Evolutionary conservation across 176 grass and related monocot genomes (phyloP).

Genomic region (Carex kokanica): DNA sequence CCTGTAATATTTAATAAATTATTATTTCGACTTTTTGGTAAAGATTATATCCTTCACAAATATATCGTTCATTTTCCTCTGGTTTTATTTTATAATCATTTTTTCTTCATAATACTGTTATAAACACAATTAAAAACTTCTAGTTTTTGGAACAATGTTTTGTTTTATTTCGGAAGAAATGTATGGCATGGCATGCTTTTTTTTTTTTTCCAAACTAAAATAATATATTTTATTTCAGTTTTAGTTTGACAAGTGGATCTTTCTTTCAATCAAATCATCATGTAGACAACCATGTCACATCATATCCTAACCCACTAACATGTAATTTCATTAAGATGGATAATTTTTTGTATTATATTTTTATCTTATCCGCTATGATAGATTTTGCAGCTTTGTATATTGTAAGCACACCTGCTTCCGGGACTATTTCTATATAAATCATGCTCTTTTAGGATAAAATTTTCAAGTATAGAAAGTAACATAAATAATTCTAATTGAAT

Average conservation of each 20-base stretch:
- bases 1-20: neutral
- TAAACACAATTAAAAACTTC: neutral
- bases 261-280: neutral
- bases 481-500: neutral
- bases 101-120: neutral
- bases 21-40: no score
- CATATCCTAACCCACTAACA: slow-evolving; percentile 5
- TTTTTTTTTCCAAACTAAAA: neutral
- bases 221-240: neutral
- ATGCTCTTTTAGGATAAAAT: neutral
- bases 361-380: neutral
- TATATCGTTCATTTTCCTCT: neutral
- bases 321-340: neutral
- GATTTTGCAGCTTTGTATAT: neutral
- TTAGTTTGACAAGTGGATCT: neutral
- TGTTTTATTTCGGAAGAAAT: neutral
- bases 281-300: neutral
- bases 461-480: neutral
- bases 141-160: neutral
- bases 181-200: neutral
- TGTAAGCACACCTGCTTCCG: neutral
- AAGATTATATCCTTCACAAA: neutral
- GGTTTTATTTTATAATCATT: neutral
- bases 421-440: neutral
- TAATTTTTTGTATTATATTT: neutral